phyloP scores from a whole-genome alignment of 495 filamentous ascomycete species.

The Hyaloscypha variabilis region DNA sequence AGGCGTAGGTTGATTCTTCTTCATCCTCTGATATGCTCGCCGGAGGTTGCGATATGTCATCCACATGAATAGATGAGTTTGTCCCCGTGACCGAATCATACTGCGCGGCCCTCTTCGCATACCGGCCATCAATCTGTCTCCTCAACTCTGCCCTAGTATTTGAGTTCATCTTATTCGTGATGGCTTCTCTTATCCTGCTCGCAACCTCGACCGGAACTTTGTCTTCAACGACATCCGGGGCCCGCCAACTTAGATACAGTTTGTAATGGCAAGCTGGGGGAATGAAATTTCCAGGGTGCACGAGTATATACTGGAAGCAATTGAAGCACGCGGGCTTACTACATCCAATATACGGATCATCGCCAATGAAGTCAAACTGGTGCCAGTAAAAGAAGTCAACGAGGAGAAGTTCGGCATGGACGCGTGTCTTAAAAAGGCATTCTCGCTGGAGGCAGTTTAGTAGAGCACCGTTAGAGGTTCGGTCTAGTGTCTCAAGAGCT shows the following conservation, averaged over 20 bases:
- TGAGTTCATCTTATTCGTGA: slow-evolving; percentile 2
- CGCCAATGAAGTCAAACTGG: not conserved
- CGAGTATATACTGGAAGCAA: not conserved
- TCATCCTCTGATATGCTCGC: not conserved
- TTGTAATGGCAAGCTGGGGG: not conserved
- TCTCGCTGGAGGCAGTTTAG: not conserved
- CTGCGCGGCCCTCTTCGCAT: not conserved
- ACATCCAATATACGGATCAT: not conserved
- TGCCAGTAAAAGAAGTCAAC: not conserved
- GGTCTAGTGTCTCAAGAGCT: not conserved
- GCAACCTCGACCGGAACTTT: not conserved
- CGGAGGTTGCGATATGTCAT: not conserved
- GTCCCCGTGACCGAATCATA: slow-evolving; percentile 8
- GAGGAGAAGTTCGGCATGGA: not conserved
- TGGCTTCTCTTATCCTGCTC: not conserved
- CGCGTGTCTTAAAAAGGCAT: not conserved
- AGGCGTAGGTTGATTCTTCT: not conserved
- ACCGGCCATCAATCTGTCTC: slow-evolving; percentile 8
- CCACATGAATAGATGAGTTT: slow-evolving; percentile 1
- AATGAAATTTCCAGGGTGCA: not conserved
- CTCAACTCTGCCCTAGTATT: slow-evolving; percentile 1
- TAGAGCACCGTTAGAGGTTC: not conserved
- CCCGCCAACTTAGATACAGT: not conserved
- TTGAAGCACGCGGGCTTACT: not conserved
- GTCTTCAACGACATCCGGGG: not conserved